Conservation (phyloP, 1,284 basidiomycete genomes). For the Heterobasidion parviporum region DNA sequence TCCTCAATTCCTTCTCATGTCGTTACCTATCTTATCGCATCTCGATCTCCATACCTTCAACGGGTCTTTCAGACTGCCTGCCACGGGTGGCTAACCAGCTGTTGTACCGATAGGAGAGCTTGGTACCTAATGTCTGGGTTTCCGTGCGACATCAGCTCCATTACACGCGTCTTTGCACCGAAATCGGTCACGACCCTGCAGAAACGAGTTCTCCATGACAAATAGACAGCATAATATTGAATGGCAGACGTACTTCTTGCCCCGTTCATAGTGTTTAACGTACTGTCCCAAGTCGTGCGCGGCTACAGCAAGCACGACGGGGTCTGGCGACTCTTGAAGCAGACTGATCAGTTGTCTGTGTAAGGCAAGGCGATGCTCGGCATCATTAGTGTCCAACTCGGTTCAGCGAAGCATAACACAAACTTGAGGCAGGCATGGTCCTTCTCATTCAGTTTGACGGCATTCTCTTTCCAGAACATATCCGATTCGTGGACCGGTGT, state of each 20-base stretch:
- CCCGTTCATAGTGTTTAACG: constrained; percentile 82
- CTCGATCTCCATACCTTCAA: background rate
- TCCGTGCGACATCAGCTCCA: constrained; percentile 90
- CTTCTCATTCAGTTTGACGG: constrained; percentile 72
- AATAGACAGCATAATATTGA: background rate
- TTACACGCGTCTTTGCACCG: constrained; percentile 84
- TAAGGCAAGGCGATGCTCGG: background rate
- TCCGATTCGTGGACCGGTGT: constrained; percentile 94
- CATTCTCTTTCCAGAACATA: constrained; percentile 97
- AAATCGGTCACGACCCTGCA: constrained; percentile 72
- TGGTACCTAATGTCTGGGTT: constrained; percentile 90
- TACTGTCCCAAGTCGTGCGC: constrained; percentile 92
- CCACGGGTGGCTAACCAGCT: constrained; percentile 79
- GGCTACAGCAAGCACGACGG: constrained; percentile 79
- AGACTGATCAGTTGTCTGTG: constrained; percentile 65
- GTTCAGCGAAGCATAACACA: constrained; percentile 12
- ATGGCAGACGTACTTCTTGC: constrained; percentile 69
- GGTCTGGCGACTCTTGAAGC: constrained; percentile 64
- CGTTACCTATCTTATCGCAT: background rate
- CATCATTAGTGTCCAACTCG: background rate
- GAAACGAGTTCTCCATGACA: constrained; percentile 1
- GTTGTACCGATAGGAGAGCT: constrained; percentile 79
- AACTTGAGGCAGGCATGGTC: constrained; percentile 79
- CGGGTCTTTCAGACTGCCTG: constrained; percentile 17
- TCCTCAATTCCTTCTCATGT: too few relatives aligned